A percentile compares a stretch with the other conserved stretches of the same genome.
Evolutionary conservation across 352 stramenopile genomes (phyloP).

Genomic region (Blastocystis sp.): DNA sequence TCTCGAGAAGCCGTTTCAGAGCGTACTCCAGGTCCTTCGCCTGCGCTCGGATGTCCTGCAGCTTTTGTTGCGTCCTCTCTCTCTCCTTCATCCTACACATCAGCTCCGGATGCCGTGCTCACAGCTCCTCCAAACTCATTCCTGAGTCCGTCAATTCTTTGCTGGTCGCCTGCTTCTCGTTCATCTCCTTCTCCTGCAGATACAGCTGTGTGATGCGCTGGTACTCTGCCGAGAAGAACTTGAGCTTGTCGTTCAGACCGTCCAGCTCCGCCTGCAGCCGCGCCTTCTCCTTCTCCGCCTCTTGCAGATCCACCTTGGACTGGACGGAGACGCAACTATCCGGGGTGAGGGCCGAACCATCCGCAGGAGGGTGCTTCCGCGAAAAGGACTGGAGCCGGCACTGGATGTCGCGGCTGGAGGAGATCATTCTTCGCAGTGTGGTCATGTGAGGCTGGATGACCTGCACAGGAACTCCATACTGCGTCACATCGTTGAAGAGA

Average conservation of each 20-base stretch:
- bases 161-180: background rate
- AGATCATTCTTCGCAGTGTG: conserved; percentile 21
- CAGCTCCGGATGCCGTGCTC: background rate
- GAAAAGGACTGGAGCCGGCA: conserved; percentile 56
- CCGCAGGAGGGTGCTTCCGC: conserved; percentile 12
- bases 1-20: conserved; percentile 24
- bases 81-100: conserved; percentile 34
- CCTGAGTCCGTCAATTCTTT: background rate
- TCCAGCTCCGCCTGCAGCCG: conserved; percentile 1
- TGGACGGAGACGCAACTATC: background rate
- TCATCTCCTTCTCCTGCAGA: conserved; percentile 48
- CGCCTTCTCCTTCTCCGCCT: conserved; percentile 21
- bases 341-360: conserved; percentile 3
- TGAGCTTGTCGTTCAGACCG: conserved; percentile 46
- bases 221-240: conserved; percentile 58
- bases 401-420: conserved; percentile 43
- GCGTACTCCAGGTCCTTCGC: conserved; percentile 40
- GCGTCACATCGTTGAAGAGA: conserved; percentile 34
- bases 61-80: background rate
- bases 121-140: conserved; percentile 3
- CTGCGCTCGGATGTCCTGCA: conserved; percentile 1
- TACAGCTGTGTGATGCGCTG: conserved; percentile 46
- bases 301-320: background rate
- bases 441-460: conserved; percentile 10
- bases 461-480: conserved; percentile 22